These are phyloP conservation scores for Apocynum venetum DNA, from an alignment of 257 asterid genomes.

Conservation along the genomic window DNA sequence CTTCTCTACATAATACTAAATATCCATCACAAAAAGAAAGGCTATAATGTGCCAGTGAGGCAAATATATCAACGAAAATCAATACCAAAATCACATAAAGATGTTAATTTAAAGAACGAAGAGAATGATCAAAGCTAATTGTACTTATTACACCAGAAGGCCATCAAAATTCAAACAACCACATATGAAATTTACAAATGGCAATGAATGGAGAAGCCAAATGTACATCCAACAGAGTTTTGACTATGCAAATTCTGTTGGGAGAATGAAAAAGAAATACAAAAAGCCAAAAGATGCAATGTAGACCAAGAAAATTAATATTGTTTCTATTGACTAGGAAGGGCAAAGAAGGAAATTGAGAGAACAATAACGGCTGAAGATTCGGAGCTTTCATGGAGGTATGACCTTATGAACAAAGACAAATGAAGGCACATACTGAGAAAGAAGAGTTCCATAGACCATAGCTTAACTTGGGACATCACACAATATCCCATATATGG, in stretches of 20 bases:
- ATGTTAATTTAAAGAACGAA: neutral
- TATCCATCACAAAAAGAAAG: neutral
- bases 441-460: neutral
- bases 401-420: conserved; percentile 22
- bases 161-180: neutral
- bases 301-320: neutral
- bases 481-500: neutral
- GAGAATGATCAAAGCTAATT: neutral
- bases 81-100: neutral
- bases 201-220: neutral
- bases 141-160: neutral
- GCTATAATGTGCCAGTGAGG: neutral
- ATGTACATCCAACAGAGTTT: neutral
- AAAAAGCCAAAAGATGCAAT: conserved; percentile 1
- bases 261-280: neutral
- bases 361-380: conserved; percentile 41
- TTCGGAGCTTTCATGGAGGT: conserved; percentile 28
- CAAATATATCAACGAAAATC: neutral
- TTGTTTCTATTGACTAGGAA: conserved; percentile 12
- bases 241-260: conserved; percentile 9
- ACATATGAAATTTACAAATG: neutral
- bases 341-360: conserved; percentile 27
- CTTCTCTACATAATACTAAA: neutral
- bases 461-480: neutral
- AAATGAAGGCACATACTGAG: conserved; percentile 9